Percentiles rank a stretch among this genome's conserved stretches.
Conservation (phyloP, 441 rosid genomes). For the Gossypium schwendimanii region DNA sequence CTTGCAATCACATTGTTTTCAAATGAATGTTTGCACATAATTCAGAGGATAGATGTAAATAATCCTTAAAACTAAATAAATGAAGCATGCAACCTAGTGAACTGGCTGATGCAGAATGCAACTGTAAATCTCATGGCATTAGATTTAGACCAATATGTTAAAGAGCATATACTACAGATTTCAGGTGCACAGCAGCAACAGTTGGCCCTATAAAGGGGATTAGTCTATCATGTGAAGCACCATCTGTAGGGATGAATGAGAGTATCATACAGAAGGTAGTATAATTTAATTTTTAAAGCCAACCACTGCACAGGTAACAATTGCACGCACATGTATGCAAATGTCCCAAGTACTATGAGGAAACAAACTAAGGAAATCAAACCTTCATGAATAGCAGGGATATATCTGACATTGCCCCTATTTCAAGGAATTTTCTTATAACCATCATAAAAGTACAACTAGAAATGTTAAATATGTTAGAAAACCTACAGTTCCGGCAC, state of each 20-base stretch:
- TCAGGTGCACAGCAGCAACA: not conserved
- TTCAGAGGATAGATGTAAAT: not conserved
- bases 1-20: not conserved
- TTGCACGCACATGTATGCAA: not conserved
- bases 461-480: not conserved
- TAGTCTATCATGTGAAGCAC: not conserved
- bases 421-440: conserved; percentile 6
- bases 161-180: not conserved
- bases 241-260: not conserved
- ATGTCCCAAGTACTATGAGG: not conserved
- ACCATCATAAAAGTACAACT: not conserved
- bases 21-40: not conserved
- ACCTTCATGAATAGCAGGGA: conserved; percentile 6
- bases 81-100: not conserved
- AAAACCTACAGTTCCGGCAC: conserved; percentile 84
- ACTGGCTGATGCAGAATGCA: not conserved
- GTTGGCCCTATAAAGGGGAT: not conserved
- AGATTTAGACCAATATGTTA: not conserved
- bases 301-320: not conserved
- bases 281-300: not conserved
- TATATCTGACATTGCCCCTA: conserved; percentile 10
- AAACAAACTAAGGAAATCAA: conserved; percentile 5
- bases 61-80: not conserved
- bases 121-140: not conserved
- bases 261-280: not conserved